Conservation (phyloP, 371 early-diverging fungal genomes). For the Mucor indicus region DNA sequence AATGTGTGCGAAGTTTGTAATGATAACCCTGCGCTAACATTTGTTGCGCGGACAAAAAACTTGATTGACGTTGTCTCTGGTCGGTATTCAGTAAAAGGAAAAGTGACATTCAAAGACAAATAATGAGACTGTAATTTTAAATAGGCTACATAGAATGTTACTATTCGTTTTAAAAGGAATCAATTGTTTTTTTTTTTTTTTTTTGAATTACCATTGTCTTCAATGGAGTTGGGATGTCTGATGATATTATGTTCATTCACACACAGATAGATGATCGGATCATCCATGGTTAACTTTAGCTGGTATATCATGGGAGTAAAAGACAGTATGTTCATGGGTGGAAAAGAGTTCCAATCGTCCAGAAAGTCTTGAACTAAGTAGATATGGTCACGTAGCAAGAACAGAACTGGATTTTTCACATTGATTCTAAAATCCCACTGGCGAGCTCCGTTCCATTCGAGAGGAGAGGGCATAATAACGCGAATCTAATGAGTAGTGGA, state of each 20-base stretch:
- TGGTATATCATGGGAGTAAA: constrained; percentile 73
- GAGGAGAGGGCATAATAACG: constrained; percentile 69
- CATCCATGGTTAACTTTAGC: constrained; percentile 49
- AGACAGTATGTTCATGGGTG: constrained; percentile 52
- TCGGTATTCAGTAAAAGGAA: constrained; percentile 62
- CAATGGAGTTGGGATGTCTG: constrained; percentile 66
- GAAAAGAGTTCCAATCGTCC: constrained; percentile 71
- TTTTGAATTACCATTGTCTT: constrained; percentile 72
- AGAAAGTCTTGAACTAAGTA: constrained; percentile 72
- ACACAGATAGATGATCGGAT: constrained; percentile 63
- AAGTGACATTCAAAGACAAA: constrained; percentile 36
- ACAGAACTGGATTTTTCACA: constrained; percentile 45
- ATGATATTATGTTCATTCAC: constrained; percentile 84
- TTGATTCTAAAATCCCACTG: constrained; percentile 60
- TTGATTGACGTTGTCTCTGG: constrained; percentile 57
- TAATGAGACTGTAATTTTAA: constrained; percentile 51
- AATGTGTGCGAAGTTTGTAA: constrained; percentile 68
- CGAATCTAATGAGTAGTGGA: constrained; percentile 37
- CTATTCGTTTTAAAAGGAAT: neutral
- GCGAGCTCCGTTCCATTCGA: constrained; percentile 75
- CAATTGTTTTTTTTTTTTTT: neutral
- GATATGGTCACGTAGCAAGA: constrained; percentile 79
- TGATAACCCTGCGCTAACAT: constrained; percentile 52
- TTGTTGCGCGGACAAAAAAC: constrained; percentile 59
- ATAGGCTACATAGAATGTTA: constrained; percentile 43